phyloP scores from a whole-genome alignment of 2,329 filamentous ascomycete species.

The Mycocentrospora acerina region DNA sequence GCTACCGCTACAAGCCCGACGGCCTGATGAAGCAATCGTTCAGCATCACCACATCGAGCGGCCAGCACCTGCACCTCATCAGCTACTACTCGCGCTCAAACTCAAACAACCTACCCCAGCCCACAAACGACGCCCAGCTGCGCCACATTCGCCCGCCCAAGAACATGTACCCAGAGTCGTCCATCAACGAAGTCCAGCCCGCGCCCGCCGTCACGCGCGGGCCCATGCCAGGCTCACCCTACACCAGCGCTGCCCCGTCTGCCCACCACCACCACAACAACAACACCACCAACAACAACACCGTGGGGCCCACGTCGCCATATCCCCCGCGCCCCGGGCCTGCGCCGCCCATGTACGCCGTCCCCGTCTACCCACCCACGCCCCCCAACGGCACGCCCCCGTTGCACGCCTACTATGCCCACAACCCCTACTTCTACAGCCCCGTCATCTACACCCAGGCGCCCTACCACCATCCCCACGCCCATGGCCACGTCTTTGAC shows the following conservation, averaged over 20 bases:
- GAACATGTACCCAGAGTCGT: conserved; percentile 97
- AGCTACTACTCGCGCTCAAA: conserved; percentile 90
- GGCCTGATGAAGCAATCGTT: conserved; percentile 99
- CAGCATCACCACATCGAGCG: conserved; percentile 89
- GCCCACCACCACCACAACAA: no score
- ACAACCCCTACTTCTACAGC: conserved; percentile 35
- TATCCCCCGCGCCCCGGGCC: conserved; percentile 46
- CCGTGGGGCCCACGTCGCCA: conserved; percentile 57
- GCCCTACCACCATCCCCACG: conserved; percentile 20
- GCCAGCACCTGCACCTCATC: conserved; percentile 94
- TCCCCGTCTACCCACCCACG: conserved; percentile 45
- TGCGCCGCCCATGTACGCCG: conserved; percentile 44
- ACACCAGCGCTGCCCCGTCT: conserved; percentile 51
- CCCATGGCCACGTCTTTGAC: conserved; percentile 7
- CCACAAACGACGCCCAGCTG: conserved; percentile 75
- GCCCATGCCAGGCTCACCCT: conserved; percentile 63
- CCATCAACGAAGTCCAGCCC: conserved; percentile 79
- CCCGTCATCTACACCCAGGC: conserved; percentile 38
- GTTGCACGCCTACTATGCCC: conserved; percentile 42
- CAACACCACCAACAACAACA: no score
- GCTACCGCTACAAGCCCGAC: conserved; percentile 68
- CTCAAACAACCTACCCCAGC: conserved; percentile 74
- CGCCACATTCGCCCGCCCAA: conserved; percentile 84
- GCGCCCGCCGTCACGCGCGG: conserved; percentile 79
- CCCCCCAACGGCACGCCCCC: conserved; percentile 46